These are phyloP conservation scores for Aspergillus aculeatinus DNA, from an alignment of 2,329 filamentous ascomycete species.

Conservation along the genomic window DNA sequence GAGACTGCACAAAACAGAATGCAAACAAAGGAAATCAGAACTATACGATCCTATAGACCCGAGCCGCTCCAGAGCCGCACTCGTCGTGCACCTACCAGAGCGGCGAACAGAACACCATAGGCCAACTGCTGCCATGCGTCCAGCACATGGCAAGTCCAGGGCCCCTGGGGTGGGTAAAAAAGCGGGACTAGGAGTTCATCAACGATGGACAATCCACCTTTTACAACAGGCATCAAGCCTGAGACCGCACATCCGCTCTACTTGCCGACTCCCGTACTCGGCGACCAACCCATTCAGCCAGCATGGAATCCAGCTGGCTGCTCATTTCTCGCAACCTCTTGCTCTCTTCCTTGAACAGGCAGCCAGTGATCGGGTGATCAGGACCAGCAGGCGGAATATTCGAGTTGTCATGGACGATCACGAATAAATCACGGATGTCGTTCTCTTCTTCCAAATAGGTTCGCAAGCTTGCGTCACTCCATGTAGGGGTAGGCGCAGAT, in stretches of 20 bases:
- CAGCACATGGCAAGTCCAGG: constrained; percentile 23
- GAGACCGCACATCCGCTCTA: constrained; percentile 1
- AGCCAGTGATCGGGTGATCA: constrained; percentile 81
- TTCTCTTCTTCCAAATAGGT: constrained; percentile 88
- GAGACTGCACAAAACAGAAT: constrained; percentile 15
- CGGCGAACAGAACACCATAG: constrained; percentile 10
- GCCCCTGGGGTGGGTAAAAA: constrained; percentile 2
- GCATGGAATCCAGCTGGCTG: constrained; percentile 82
- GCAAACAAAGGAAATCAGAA: constrained; percentile 11
- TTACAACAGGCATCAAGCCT: not conserved
- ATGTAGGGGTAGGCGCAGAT: constrained; percentile 61
- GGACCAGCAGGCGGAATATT: constrained; percentile 73
- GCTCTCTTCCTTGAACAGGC: constrained; percentile 83
- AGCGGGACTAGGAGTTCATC: not conserved
- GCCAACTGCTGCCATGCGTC: constrained; percentile 17
- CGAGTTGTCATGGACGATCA: constrained; percentile 89
- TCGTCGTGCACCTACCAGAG: not conserved
- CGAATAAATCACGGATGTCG: constrained; percentile 83
- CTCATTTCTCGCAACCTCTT: constrained; percentile 84
- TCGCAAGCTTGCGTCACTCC: constrained; percentile 83
- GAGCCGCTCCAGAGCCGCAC: not conserved
- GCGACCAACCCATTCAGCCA: constrained; percentile 71
- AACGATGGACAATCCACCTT: not conserved
- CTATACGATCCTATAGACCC: not conserved
- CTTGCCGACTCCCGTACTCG: constrained; percentile 33